Evolutionary conservation across 495 filamentous ascomycete genomes (phyloP).

Genomic region (Aspergillus mulundensis): DNA sequence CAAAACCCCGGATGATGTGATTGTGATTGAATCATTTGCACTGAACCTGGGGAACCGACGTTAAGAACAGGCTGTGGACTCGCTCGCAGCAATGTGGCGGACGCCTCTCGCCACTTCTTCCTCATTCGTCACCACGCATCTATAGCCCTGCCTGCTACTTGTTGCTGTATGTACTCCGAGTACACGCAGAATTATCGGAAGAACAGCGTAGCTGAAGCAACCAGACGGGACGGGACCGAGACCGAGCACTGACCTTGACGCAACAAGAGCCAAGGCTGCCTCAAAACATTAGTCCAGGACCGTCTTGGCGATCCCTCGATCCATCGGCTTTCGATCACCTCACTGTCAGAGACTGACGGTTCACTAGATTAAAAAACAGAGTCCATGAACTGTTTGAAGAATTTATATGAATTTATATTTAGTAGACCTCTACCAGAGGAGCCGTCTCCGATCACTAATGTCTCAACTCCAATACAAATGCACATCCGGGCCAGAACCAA

Average conservation of each 20-base stretch:
- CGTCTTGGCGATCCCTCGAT: background rate
- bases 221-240: background rate
- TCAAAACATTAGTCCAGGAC: background rate
- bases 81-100: background rate
- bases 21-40: background rate
- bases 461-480: conserved; percentile 9
- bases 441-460: background rate
- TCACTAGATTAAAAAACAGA: too few relatives aligned
- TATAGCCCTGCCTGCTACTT: too few relatives aligned
- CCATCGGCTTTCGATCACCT: background rate
- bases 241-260: background rate
- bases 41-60: background rate
- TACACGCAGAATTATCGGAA: background rate
- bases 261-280: background rate
- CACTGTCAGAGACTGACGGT: too few relatives aligned
- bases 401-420: background rate
- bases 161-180: background rate
- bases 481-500: background rate
- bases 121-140: background rate
- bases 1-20: background rate
- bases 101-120: background rate
- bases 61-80: background rate
- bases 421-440: background rate
- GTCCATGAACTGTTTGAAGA: too few relatives aligned
- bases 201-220: too few relatives aligned